Conservation (phyloP, 495 filamentous ascomycete species). For the Penicillium coprophilum region DNA sequence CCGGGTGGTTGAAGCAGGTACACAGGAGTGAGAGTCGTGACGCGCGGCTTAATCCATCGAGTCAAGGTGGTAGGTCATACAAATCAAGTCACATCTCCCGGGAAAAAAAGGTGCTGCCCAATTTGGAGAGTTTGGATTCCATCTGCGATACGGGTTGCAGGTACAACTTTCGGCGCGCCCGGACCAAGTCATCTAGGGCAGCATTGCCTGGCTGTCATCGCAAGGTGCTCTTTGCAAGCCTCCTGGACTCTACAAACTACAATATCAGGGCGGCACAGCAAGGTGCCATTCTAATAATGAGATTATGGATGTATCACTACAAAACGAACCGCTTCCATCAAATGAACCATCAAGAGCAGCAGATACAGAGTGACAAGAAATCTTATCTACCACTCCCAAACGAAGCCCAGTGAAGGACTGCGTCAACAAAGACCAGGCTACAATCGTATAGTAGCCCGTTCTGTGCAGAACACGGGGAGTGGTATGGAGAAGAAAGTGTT, state of each 20-base stretch:
- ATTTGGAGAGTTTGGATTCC: not conserved
- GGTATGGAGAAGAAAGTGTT: conserved; percentile 36
- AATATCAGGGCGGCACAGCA: not conserved
- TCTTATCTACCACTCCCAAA: conserved; percentile 69
- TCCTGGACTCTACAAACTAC: not conserved
- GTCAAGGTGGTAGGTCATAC: not conserved
- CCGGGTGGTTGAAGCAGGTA: conserved; percentile 58
- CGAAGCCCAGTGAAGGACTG: conserved; percentile 70
- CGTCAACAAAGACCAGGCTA: conserved; percentile 42
- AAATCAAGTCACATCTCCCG: not conserved
- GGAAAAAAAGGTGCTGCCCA: not conserved
- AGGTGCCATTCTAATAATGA: conserved; percentile 14
- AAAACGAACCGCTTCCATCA: conserved; percentile 83
- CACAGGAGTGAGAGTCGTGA: conserved; percentile 36
- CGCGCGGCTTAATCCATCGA: not conserved
- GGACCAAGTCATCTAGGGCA: not conserved
- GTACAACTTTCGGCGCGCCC: conserved; percentile 9
- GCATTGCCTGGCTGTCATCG: not conserved
- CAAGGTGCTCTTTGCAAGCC: not conserved
- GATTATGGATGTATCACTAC: conserved; percentile 52
- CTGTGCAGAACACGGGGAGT: conserved; percentile 50
- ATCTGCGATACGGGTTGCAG: conserved; percentile 7
- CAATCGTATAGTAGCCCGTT: conserved; percentile 53
- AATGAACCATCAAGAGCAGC: conserved; percentile 76
- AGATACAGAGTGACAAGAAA: conserved; percentile 81